phyloP scores from a whole-genome alignment of 2,329 filamentous ascomycete genomes.

The Lecanicillium sp. region DNA sequence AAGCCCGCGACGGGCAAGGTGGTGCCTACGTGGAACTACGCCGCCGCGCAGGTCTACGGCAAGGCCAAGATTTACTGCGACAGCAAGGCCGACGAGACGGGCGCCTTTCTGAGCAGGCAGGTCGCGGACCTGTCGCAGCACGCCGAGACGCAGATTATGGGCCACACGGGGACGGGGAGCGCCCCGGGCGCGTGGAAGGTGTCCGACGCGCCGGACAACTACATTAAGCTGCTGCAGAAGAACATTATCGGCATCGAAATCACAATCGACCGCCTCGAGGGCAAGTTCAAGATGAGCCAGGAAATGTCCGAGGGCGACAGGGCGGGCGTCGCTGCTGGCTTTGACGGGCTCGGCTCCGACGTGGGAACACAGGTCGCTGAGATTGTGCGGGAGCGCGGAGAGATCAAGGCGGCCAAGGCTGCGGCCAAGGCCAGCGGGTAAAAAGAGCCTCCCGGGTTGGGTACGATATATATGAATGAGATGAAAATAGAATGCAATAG shows the following conservation, averaged over 20 bases:
- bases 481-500: neutral
- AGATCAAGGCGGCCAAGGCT: slow-evolving; percentile 5
- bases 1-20: slow-evolving; percentile 59
- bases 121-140: slow-evolving; percentile 43
- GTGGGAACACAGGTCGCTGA: slow-evolving; percentile 1
- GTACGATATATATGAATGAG: too few relatives aligned
- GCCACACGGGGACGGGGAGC: slow-evolving; percentile 26
- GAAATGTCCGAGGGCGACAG: slow-evolving; percentile 45
- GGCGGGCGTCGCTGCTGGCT: slow-evolving; percentile 50
- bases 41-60: slow-evolving; percentile 57
- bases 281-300: slow-evolving; percentile 63
- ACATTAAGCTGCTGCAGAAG: slow-evolving; percentile 50
- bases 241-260: slow-evolving; percentile 56
- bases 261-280: slow-evolving; percentile 43
- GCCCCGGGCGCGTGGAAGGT: slow-evolving; percentile 44
- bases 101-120: slow-evolving; percentile 41
- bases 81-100: slow-evolving; percentile 33
- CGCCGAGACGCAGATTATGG: slow-evolving; percentile 49
- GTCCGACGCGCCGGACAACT: slow-evolving; percentile 46
- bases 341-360: slow-evolving; percentile 22
- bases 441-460: neutral
- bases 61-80: slow-evolving; percentile 46
- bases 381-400: slow-evolving; percentile 4
- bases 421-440: neutral
- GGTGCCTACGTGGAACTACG: slow-evolving; percentile 65